A percentile compares a stretch with the other conserved stretches of the same genome.
phyloP scores from a whole-genome alignment of 106 monocot genomes.

The Narthecium ossifragum region DNA sequence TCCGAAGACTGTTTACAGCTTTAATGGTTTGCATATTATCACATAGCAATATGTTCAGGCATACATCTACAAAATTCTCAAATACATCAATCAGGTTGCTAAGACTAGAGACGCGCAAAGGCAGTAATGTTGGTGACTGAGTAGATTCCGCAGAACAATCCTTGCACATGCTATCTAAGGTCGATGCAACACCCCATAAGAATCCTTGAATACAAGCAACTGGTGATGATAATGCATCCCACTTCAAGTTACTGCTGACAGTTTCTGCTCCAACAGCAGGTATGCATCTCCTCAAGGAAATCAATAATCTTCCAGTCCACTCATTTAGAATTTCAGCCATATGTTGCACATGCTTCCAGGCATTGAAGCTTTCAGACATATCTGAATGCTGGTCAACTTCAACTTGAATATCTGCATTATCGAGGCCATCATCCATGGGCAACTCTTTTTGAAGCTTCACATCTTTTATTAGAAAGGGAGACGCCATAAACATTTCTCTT shows the following conservation, averaged over 20 bases:
- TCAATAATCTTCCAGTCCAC: constrained; percentile 17
- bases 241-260: constrained; percentile 10
- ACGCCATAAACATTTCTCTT: constrained; percentile 13
- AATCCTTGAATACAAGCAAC: constrained; percentile 80
- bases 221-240: constrained; percentile 34
- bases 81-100: constrained; percentile 25
- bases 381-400: constrained; percentile 9
- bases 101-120: constrained; percentile 33
- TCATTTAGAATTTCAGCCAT: constrained; percentile 36
- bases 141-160: constrained; percentile 3
- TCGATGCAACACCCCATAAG: constrained; percentile 53
- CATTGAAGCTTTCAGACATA: constrained; percentile 6
- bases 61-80: constrained; percentile 51
- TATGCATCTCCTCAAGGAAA: constrained; percentile 6
- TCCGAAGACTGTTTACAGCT: neutral
- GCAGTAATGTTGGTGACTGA: constrained; percentile 7
- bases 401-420: neutral
- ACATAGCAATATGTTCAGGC: constrained; percentile 32
- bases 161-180: constrained; percentile 22
- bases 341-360: constrained; percentile 30
- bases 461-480: constrained; percentile 10
- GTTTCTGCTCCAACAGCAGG: constrained; percentile 19
- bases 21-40: constrained; percentile 3
- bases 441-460: constrained; percentile 7
- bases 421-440: constrained; percentile 6